Evolutionary conservation across 768 basidiomycete species (phyloP), one percentile per base, ranked within the genome.

Genomic region (Melanogaster broomeanus): DNA sequence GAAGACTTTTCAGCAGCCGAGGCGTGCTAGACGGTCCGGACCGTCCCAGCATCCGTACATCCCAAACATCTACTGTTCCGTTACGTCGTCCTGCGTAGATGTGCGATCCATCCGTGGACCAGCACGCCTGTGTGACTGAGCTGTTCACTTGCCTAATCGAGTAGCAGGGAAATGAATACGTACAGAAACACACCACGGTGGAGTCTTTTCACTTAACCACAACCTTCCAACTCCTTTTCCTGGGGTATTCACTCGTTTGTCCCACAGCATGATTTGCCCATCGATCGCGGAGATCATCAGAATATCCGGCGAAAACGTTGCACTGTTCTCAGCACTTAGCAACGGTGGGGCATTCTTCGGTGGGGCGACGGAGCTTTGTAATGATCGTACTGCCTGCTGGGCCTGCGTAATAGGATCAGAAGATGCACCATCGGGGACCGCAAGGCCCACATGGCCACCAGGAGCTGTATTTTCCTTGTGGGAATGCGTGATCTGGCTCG

Each of bases 161-260:
- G 42, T 49, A 31, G 50, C 55, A 48, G 11, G 28, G 37, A 46
- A 22, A 19, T 27, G 39, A 51, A 47, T 41, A 74, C 84, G 63
- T 69, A 98, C 96, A 56, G 94, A 94, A 62, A 96, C 81, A 70
- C 93, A 97, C 93, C 94, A 98, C 11, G 92, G 93, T 27, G 93
- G 93, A 19, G 90, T 92, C 71, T 90, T 93, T 57, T 95, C 94
- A 61, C 85, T 87, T 77, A 92, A 84, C 82, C 88, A 88, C 48
- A 98, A 72, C 58, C 93, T 75, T 27, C 93, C 93, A 1, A 93
- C 88, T 6, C 93, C 90, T 35, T 68, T 74, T 25, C 87, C 84
- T 34, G 79, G 71, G 7, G 76, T 76, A 48, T 85, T 75, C 30
- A 81, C 82, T 56, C 96, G 75, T 62, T 86, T 80, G 66, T 99